These are phyloP conservation scores for Xylariaceae sp. DNA, from an alignment of 2,329 filamentous ascomycete species.

Conservation along the genomic window DNA sequence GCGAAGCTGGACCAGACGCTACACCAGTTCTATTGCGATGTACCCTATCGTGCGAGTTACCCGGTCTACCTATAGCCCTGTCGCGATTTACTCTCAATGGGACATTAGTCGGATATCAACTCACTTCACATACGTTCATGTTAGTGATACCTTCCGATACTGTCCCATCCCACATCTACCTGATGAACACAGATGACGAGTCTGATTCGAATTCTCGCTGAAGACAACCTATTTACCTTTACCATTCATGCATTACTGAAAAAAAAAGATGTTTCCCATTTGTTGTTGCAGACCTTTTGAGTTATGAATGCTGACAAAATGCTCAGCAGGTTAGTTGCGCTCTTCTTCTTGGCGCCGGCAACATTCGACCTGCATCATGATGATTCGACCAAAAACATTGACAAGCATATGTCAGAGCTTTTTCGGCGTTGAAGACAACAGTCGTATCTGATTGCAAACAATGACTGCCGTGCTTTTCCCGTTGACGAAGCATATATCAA, in stretches of 20 bases:
- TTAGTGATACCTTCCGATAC: constrained; percentile 1
- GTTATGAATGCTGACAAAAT: neutral
- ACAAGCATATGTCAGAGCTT: constrained; percentile 99
- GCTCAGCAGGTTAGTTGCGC: constrained; percentile 15
- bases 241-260: constrained; percentile 55
- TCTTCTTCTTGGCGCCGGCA: neutral
- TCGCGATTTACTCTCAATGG: neutral
- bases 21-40: no score
- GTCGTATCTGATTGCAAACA: constrained; percentile 43
- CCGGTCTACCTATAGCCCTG: no score
- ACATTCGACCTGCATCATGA: constrained; percentile 53
- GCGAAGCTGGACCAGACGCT: neutral
- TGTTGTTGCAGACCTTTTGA: constrained; percentile 1
- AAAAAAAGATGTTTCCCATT: constrained; percentile 8
- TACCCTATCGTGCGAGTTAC: no score
- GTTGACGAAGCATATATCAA: neutral
- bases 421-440: constrained; percentile 47
- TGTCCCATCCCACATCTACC: constrained; percentile 32
- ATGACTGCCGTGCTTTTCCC: constrained; percentile 3
- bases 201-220: constrained; percentile 63
- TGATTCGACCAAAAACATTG: constrained; percentile 76
- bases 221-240: constrained; percentile 54
- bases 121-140: constrained; percentile 6
- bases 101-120: neutral
- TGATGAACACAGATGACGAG: constrained; percentile 62